A percentile compares a stretch with the other conserved stretches of the same genome.
Conservation (phyloP, 805 yeast species). For the Suhomyces canberraensis region DNA sequence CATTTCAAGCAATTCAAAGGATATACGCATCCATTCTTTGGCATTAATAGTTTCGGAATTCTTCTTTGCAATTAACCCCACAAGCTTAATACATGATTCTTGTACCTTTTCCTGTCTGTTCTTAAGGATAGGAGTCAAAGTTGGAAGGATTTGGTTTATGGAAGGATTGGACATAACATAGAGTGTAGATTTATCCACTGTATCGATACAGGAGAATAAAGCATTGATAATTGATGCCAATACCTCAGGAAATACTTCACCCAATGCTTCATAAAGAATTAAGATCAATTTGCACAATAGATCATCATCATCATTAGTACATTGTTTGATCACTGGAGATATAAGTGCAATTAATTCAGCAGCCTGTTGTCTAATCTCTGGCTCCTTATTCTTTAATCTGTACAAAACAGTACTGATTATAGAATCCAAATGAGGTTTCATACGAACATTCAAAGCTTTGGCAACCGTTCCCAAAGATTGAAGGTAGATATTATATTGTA, state of each 20-base stretch:
- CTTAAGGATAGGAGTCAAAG: conserved; percentile 85
- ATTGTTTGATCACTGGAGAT: conserved; percentile 61
- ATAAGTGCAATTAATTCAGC: conserved; percentile 70
- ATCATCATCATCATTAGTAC: conserved; percentile 54
- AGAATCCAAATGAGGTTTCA: conserved; percentile 68
- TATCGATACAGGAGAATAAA: conserved; percentile 56
- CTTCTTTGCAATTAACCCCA: conserved; percentile 77
- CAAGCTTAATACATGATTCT: conserved; percentile 70
- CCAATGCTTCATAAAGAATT: conserved; percentile 83
- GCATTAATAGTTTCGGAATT: conserved; percentile 84
- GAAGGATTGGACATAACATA: conserved; percentile 63
- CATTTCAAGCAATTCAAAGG: conserved; percentile 87
- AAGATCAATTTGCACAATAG: conserved; percentile 66
- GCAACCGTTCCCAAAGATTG: conserved; percentile 64
- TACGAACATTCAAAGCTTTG: conserved; percentile 57
- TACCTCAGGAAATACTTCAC: conserved; percentile 93
- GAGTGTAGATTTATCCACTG: conserved; percentile 55
- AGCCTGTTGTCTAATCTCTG: conserved; percentile 77
- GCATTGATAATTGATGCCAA: conserved; percentile 82
- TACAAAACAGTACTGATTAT: conserved; percentile 70
- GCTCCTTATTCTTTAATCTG: conserved; percentile 65
- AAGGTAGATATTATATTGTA: conserved; percentile 53
- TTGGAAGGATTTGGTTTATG: conserved; percentile 74
- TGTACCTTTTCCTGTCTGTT: conserved; percentile 91
- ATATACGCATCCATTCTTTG: conserved; percentile 95